Conservation (phyloP, 2,329 filamentous ascomycete genomes). For the Aspergillus versicolor region DNA sequence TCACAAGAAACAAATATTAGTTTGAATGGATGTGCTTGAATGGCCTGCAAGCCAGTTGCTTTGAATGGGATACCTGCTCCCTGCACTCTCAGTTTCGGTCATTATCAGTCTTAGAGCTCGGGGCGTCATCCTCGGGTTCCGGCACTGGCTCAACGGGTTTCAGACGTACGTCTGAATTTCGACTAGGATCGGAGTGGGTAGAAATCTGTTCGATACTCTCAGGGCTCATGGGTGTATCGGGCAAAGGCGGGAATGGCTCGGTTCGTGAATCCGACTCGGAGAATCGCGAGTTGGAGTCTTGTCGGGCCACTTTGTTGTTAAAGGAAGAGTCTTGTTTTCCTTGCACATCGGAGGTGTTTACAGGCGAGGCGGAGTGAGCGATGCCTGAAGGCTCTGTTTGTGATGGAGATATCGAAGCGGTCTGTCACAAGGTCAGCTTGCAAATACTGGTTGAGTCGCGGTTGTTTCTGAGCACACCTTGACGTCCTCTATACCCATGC, state of each 20-base stretch:
- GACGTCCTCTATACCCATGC: slow-evolving; percentile 39
- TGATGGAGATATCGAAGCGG: slow-evolving; percentile 12
- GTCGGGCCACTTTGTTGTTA: slow-evolving; percentile 9
- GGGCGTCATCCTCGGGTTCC: not conserved
- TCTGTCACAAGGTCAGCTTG: slow-evolving; percentile 10
- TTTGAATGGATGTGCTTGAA: not conserved
- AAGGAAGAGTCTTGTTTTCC: slow-evolving; percentile 9
- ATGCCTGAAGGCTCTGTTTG: slow-evolving; percentile 6
- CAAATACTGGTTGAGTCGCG: not conserved
- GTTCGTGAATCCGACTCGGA: slow-evolving; percentile 22
- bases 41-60: slow-evolving; percentile 11
- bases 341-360: slow-evolving; percentile 12
- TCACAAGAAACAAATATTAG: not conserved
- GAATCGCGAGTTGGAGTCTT: slow-evolving; percentile 15
- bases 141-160: not conserved
- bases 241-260: slow-evolving; percentile 38
- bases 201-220: not conserved
- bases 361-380: slow-evolving; percentile 6
- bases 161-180: not conserved
- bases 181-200: slow-evolving; percentile 4
- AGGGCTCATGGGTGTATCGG: slow-evolving; percentile 15
- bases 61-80: not conserved
- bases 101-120: not conserved
- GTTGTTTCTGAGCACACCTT: slow-evolving; percentile 26
- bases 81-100: not conserved